Evolutionary conservation across 768 basidiomycete species (phyloP).

Genomic region (Boletus rufocinnamomeus): DNA sequence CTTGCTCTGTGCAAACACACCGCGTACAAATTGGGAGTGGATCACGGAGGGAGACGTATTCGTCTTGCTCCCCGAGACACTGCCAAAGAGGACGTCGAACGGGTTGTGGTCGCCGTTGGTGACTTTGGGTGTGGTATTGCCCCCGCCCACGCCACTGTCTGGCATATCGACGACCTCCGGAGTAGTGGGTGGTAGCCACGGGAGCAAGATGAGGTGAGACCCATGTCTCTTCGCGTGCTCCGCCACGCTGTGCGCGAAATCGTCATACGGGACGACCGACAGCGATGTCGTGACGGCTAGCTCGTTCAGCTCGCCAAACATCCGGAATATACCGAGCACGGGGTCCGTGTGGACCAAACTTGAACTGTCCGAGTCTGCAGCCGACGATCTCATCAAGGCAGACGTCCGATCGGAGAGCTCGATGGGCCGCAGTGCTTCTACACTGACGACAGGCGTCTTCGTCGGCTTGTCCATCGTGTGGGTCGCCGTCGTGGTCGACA

Average conservation of each 20-base stretch:
- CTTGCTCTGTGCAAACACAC: constrained; percentile 68
- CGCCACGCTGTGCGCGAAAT: constrained; percentile 66
- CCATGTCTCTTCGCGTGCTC: constrained; percentile 61
- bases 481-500: constrained; percentile 16
- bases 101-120: constrained; percentile 49
- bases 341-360: constrained; percentile 72
- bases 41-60: constrained; percentile 51
- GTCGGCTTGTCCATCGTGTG: constrained; percentile 6
- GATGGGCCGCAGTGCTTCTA: constrained; percentile 83
- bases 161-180: constrained; percentile 2
- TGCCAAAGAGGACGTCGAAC: constrained; percentile 67
- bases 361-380: no score
- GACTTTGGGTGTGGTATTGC: constrained; percentile 8
- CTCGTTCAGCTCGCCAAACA: constrained; percentile 73
- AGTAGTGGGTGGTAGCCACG: constrained; percentile 63
- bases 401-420: constrained; percentile 73
- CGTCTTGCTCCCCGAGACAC: constrained; percentile 16
- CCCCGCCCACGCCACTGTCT: not conserved
- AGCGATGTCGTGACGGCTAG: constrained; percentile 65
- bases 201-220: constrained; percentile 78
- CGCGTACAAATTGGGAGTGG: constrained; percentile 84
- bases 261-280: constrained; percentile 75
- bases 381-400: constrained; percentile 65
- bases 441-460: constrained; percentile 37
- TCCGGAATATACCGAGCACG: constrained; percentile 69